phyloP scores from a whole-genome alignment of 805 yeast species.

The Wickerhamomyces rabaulensis region DNA sequence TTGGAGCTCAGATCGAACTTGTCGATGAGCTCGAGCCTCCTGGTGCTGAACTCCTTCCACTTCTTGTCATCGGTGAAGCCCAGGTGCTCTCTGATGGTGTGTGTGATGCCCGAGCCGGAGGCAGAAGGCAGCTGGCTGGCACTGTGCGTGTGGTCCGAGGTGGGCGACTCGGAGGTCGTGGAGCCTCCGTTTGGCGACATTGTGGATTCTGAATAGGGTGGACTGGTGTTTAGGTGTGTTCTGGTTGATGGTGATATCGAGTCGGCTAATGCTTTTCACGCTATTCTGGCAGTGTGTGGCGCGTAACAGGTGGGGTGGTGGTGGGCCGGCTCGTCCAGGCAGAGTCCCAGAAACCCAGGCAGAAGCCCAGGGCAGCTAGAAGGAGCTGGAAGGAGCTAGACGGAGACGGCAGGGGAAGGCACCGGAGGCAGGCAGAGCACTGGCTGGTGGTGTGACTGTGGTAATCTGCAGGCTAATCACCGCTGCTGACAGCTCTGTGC shows the following conservation, averaged over 20 bases:
- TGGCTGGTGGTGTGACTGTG: too few relatives aligned
- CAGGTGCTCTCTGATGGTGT: conserved; percentile 42
- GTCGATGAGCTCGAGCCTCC: conserved; percentile 86
- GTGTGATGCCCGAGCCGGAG: conserved; percentile 33
- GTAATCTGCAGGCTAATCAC: too few relatives aligned
- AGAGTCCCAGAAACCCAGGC: background rate
- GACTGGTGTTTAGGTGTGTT: too few relatives aligned
- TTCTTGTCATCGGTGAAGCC: conserved; percentile 73
- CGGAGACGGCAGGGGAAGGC: too few relatives aligned
- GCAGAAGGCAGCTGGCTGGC: background rate
- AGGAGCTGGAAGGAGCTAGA: too few relatives aligned
- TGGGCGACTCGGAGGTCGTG: background rate
- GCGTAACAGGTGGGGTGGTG: background rate
- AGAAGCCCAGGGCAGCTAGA: too few relatives aligned
- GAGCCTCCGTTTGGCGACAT: background rate
- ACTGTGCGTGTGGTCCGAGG: conserved; percentile 7
- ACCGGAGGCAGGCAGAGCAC: too few relatives aligned
- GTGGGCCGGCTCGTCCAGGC: too few relatives aligned
- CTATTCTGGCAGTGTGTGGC: background rate
- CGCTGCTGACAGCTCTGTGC: too few relatives aligned
- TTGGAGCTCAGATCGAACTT: conserved; percentile 51
- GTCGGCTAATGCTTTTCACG: background rate
- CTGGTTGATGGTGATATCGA: too few relatives aligned
- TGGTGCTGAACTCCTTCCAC: conserved; percentile 90
- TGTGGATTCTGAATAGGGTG: too few relatives aligned